Conservation (phyloP, 225 moss, liverwort and hornwort genomes). For the Straminergon stramineum region DNA sequence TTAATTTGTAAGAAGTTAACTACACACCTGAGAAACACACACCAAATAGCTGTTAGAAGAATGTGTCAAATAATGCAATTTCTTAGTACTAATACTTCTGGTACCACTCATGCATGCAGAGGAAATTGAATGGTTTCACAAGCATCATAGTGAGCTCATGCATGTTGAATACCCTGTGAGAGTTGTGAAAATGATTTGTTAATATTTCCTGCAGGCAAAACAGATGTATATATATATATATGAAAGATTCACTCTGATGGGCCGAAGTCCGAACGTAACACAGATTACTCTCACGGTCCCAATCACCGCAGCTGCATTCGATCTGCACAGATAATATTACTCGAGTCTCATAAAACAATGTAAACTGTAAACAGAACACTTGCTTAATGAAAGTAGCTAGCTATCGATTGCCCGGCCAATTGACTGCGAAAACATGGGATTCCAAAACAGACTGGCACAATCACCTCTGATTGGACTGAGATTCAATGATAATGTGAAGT, state of each 20-base stretch:
- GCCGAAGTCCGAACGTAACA: neutral
- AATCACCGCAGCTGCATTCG: slow-evolving; percentile 24
- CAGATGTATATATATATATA: no score
- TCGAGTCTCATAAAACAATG: no score
- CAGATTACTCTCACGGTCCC: slow-evolving; percentile 41
- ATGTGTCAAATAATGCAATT: neutral
- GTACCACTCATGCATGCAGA: neutral
- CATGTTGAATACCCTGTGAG: no score
- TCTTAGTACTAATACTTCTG: neutral
- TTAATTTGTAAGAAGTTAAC: no score
- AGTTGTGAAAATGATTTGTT: no score
- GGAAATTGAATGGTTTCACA: neutral
- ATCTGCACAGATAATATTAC: neutral
- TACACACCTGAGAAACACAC: neutral
- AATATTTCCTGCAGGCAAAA: neutral
- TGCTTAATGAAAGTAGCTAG: no score
- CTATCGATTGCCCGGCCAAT: neutral
- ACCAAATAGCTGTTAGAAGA: no score
- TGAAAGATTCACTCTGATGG: slow-evolving; percentile 49
- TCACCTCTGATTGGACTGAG: slow-evolving; percentile 45
- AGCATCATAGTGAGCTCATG: neutral
- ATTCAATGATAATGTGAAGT: slow-evolving; percentile 74
- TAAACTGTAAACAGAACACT: neutral
- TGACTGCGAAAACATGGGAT: neutral
- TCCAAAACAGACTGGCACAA: neutral